These are phyloP conservation scores for Penicillium hordei DNA, from an alignment of 2,329 filamentous ascomycete species.

Conservation along the genomic window DNA sequence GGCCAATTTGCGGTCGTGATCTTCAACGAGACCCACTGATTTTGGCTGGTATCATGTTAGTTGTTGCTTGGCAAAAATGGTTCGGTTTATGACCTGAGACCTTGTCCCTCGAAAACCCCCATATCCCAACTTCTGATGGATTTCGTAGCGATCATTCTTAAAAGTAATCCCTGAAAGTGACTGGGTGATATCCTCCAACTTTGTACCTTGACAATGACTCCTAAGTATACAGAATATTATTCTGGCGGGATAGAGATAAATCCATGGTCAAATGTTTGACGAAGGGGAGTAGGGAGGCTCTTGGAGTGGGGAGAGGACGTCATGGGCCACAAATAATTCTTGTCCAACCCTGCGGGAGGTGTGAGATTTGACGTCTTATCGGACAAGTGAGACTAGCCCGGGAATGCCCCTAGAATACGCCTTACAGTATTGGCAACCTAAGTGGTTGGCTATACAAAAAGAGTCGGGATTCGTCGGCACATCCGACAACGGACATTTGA, in stretches of 20 bases:
- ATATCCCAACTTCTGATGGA: slow-evolving; percentile 48
- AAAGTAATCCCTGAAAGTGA: too few relatives aligned
- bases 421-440: not conserved
- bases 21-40: slow-evolving; percentile 35
- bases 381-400: not conserved
- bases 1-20: slow-evolving; percentile 28
- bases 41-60: slow-evolving; percentile 13
- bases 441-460: not conserved
- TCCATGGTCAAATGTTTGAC: not conserved
- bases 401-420: not conserved
- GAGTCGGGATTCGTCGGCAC: not conserved
- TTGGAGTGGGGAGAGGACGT: not conserved
- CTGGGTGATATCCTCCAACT: slow-evolving; percentile 48
- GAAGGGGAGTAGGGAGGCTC: not conserved
- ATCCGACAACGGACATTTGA: not conserved
- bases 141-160: slow-evolving; percentile 43
- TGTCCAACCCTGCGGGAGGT: not conserved
- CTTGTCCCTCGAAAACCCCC: slow-evolving; percentile 41
- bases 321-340: not conserved
- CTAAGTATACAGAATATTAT: not conserved
- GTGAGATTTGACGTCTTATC: not conserved
- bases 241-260: not conserved
- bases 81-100: slow-evolving; percentile 14
- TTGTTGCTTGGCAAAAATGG: too few relatives aligned
- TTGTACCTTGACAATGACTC: not conserved